These are phyloP conservation scores for Xylaria castorea DNA, from an alignment of 495 filamentous ascomycete genomes.

Conservation along the genomic window DNA sequence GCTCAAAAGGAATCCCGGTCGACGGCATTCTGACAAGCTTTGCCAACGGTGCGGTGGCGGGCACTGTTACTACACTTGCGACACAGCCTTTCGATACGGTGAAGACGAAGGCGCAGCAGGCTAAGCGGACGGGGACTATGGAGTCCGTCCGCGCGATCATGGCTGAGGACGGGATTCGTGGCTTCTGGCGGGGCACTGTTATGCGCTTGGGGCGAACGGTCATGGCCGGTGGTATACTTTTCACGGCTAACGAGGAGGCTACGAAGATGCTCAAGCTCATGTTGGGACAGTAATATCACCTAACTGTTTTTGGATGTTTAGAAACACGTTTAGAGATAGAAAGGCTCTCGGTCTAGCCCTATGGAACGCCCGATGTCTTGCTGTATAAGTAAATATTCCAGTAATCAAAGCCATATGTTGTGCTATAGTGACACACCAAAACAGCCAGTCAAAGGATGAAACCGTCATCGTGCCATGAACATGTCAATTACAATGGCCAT, in stretches of 20 bases:
- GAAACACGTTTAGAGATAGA: slow-evolving; percentile 9
- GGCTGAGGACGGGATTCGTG: slow-evolving; percentile 61
- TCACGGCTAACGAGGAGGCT: slow-evolving; percentile 66
- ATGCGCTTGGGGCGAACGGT: slow-evolving; percentile 70
- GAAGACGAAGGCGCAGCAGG: slow-evolving; percentile 69
- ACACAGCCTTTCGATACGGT: slow-evolving; percentile 74
- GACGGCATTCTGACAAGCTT: slow-evolving; percentile 51
- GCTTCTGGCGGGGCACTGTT: slow-evolving; percentile 71
- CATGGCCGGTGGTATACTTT: slow-evolving; percentile 70
- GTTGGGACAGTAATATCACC: not conserved
- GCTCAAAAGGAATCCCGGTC: slow-evolving; percentile 50
- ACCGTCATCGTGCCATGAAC: not conserved
- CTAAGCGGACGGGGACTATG: slow-evolving; percentile 56
- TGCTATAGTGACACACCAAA: not conserved
- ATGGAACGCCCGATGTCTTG: not conserved
- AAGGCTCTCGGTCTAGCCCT: not conserved
- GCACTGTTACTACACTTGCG: slow-evolving; percentile 63
- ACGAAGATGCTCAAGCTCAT: slow-evolving; percentile 31
- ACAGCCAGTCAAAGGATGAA: not conserved
- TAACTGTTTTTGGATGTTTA: not conserved
- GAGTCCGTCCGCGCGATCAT: slow-evolving; percentile 61
- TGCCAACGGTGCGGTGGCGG: slow-evolving; percentile 65
- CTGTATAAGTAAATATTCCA: not conserved
- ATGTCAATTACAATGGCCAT: not conserved
- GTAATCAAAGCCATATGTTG: not conserved